phyloP scores from a whole-genome alignment of 768 basidiomycete species.

The Hysterangium stoloniferum region DNA sequence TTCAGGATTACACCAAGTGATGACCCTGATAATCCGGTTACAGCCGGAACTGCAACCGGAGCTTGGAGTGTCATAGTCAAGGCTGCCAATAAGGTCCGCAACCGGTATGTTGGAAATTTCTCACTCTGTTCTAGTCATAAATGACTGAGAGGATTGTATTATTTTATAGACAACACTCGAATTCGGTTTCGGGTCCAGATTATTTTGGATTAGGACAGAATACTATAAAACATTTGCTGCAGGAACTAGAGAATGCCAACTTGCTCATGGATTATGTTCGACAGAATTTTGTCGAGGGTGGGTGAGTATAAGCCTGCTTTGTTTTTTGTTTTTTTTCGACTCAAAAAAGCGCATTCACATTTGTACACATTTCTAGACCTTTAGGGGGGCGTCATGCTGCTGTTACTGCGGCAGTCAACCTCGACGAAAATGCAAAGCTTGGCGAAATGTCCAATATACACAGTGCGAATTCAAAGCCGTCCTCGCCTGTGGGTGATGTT shows the following conservation, averaged over 20 bases:
- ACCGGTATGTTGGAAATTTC: constrained; percentile 33
- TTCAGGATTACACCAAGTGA: constrained; percentile 78
- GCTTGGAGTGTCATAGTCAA: constrained; percentile 82
- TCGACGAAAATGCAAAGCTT: constrained; percentile 47
- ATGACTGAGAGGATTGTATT: no score
- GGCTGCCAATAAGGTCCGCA: constrained; percentile 72
- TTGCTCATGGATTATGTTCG: constrained; percentile 74
- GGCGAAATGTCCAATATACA: constrained; percentile 43
- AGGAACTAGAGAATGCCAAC: constrained; percentile 70
- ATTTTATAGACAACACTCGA: constrained; percentile 59
- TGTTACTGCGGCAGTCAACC: constrained; percentile 63
- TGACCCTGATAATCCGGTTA: constrained; percentile 59
- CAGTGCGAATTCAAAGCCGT: background rate
- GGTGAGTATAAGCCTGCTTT: constrained; percentile 40
- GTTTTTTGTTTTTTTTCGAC: constrained; percentile 1
- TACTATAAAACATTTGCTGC: constrained; percentile 85
- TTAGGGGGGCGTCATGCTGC: constrained; percentile 77
- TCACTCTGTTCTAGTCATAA: no score
- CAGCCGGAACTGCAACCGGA: constrained; percentile 82
- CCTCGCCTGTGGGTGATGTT: background rate
- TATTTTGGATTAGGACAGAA: constrained; percentile 85
- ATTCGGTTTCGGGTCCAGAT: constrained; percentile 83
- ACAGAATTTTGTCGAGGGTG: constrained; percentile 82
- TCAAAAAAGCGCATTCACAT: no score
- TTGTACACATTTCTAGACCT: constrained; percentile 34